These are phyloP conservation scores for Wickerhamomyces kurtzmanii DNA, from an alignment of 805 yeast genomes.

Conservation along the genomic window DNA sequence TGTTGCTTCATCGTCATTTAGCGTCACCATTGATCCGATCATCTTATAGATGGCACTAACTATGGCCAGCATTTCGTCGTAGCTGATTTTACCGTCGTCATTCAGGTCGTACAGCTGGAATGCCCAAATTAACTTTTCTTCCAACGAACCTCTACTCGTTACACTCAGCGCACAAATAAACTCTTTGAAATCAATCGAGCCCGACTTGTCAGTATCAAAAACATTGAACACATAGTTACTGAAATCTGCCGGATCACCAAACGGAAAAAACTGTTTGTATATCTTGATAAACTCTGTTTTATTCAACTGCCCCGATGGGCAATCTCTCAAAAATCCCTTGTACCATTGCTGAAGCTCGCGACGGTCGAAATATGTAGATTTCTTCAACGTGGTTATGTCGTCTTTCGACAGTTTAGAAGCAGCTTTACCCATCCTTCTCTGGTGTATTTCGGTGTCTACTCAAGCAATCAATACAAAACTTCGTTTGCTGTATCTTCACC, in stretches of 20 bases:
- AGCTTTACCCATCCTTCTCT: conserved; percentile 73
- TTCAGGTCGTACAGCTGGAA: conserved; percentile 81
- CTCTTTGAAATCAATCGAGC: conserved; percentile 83
- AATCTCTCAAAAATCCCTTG: conserved; percentile 89
- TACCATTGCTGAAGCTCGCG: conserved; percentile 98
- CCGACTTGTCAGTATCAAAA: conserved; percentile 75
- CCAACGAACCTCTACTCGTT: conserved; percentile 76
- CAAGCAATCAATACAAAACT: too few species aligned
- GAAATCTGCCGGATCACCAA: conserved; percentile 92
- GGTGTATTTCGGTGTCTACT: too few species aligned
- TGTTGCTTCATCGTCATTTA: conserved; percentile 83
- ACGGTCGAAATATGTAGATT: conserved; percentile 84
- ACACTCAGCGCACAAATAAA: conserved; percentile 82
- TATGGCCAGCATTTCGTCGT: conserved; percentile 71
- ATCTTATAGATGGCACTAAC: conserved; percentile 82
- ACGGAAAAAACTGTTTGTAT: conserved; percentile 95
- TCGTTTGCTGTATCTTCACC: too few species aligned
- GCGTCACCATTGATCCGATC: conserved; percentile 90
- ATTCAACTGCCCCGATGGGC: conserved; percentile 83
- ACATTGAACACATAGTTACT: conserved; percentile 83
- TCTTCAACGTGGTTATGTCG: conserved; percentile 72
- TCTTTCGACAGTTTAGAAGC: conserved; percentile 89
- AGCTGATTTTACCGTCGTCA: conserved; percentile 65
- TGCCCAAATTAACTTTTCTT: conserved; percentile 85
- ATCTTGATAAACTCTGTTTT: conserved; percentile 85